Evolutionary conservation across 345 rosid genomes (phyloP).

Genomic region (Stellera chamaejasme): DNA sequence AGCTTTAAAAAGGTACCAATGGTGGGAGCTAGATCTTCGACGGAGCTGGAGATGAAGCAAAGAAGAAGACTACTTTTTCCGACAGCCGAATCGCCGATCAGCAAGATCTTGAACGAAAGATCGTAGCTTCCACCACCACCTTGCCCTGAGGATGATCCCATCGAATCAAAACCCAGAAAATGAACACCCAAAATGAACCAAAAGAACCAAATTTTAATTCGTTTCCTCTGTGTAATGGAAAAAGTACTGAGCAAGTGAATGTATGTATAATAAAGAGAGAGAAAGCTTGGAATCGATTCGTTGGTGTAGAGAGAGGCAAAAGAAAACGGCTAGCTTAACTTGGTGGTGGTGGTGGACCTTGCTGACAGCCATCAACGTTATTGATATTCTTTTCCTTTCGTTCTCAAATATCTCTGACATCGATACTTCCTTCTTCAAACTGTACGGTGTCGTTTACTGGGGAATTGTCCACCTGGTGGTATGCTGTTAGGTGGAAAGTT

Average conservation of each 20-base stretch:
- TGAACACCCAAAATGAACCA: slow-evolving; percentile 9
- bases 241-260: slow-evolving; percentile 26
- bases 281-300: slow-evolving; percentile 26
- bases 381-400: slow-evolving; percentile 16
- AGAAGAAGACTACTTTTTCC: slow-evolving; percentile 97
- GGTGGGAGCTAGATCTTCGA: slow-evolving; percentile 80
- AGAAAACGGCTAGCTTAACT: slow-evolving; percentile 35
- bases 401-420: neutral
- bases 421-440: neutral
- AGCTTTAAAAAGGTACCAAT: slow-evolving; percentile 38
- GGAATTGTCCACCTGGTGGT: slow-evolving; percentile 2
- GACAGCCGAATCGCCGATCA: slow-evolving; percentile 94
- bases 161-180: slow-evolving; percentile 11
- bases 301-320: slow-evolving; percentile 25
- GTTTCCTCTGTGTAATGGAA: slow-evolving; percentile 6
- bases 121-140: slow-evolving; percentile 50
- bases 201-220: neutral
- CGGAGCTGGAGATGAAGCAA: slow-evolving; percentile 76
- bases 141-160: slow-evolving; percentile 86
- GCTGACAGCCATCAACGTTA: slow-evolving; percentile 37
- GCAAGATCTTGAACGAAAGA: slow-evolving; percentile 93
- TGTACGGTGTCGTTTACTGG: slow-evolving; percentile 20
- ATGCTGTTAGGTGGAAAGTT: neutral
- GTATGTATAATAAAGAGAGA: slow-evolving; percentile 7
- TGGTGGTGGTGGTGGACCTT: slow-evolving; percentile 4